Conservation (phyloP, 176 grass and related monocot genomes). For the Aechmea fasciata region DNA sequence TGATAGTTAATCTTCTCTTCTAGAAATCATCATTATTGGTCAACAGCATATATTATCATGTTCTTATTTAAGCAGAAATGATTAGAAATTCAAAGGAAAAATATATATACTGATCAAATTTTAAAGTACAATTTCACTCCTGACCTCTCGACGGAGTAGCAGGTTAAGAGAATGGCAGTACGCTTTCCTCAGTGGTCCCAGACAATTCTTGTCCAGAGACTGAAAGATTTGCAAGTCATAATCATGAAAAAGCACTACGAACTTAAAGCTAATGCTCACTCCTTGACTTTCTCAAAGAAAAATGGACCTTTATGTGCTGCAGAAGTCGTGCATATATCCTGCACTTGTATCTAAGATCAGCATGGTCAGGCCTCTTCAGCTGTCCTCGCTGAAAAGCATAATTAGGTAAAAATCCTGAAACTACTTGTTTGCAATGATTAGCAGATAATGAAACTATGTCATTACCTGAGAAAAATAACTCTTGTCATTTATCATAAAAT, state of each 20-base stretch:
- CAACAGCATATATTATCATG: neutral
- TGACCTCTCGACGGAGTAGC: slow-evolving; percentile 87
- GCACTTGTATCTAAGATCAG: slow-evolving; percentile 85
- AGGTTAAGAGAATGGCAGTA: slow-evolving; percentile 90
- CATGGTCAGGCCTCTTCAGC: slow-evolving; percentile 78
- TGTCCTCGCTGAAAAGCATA: slow-evolving; percentile 55
- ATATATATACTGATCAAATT: no score
- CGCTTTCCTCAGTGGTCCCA: slow-evolving; percentile 73
- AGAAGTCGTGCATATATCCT: slow-evolving; percentile 86
- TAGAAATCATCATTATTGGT: no score
- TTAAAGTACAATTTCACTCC: neutral
- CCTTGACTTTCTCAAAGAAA: neutral
- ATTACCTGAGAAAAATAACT: slow-evolving; percentile 87
- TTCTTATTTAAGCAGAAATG: neutral
- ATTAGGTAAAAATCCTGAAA: neutral
- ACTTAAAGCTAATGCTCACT: neutral
- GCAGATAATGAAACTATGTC: slow-evolving; percentile 5
- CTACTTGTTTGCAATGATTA: neutral
- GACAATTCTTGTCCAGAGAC: slow-evolving; percentile 89
- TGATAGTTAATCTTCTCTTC: no score
- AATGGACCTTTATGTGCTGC: slow-evolving; percentile 70
- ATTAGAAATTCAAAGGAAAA: neutral
- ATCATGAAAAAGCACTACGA: slow-evolving; percentile 5
- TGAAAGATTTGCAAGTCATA: slow-evolving; percentile 26
- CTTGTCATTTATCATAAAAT: slow-evolving; percentile 78